Evolutionary conservation across 345 rosid genomes (phyloP).

Genomic region (Brassica rapa): DNA sequence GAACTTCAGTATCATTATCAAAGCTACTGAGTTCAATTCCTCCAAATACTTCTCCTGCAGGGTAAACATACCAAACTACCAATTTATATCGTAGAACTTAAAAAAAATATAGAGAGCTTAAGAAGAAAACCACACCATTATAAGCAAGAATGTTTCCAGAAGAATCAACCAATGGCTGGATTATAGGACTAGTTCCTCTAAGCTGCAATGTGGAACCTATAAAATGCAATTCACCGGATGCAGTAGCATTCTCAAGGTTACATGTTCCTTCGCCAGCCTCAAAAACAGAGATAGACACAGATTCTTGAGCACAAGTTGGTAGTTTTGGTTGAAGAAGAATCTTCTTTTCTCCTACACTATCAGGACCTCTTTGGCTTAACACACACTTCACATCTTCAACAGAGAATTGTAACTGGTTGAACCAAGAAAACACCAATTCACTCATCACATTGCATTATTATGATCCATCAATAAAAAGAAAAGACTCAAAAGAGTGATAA

Average conservation of each 20-base stretch:
- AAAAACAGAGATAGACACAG: constrained; percentile 20
- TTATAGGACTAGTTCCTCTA: constrained; percentile 58
- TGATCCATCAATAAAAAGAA: not conserved
- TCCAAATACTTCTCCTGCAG: constrained; percentile 74
- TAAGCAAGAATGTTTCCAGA: constrained; percentile 62
- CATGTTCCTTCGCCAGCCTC: constrained; percentile 39
- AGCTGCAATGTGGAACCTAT: constrained; percentile 82
- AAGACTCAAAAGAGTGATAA: not conserved
- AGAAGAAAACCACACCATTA: constrained; percentile 51
- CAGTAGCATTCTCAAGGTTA: constrained; percentile 14
- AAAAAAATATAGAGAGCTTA: not conserved
- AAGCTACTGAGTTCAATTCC: constrained; percentile 59
- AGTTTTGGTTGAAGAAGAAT: constrained; percentile 49
- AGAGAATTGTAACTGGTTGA: constrained; percentile 45
- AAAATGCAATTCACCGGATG: constrained; percentile 54
- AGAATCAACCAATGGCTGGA: constrained; percentile 69
- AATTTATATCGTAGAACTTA: no score
- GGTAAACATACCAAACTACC: not conserved
- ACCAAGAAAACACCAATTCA: constrained; percentile 18
- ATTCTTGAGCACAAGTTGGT: constrained; percentile 25
- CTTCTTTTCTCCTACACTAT: constrained; percentile 60
- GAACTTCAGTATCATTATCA: constrained; percentile 66
- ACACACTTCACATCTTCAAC: constrained; percentile 60
- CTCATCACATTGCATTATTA: not conserved
- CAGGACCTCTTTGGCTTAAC: constrained; percentile 72